phyloP scores from a whole-genome alignment of 176 grass and related monocot species.

The Avena eriantha region DNA sequence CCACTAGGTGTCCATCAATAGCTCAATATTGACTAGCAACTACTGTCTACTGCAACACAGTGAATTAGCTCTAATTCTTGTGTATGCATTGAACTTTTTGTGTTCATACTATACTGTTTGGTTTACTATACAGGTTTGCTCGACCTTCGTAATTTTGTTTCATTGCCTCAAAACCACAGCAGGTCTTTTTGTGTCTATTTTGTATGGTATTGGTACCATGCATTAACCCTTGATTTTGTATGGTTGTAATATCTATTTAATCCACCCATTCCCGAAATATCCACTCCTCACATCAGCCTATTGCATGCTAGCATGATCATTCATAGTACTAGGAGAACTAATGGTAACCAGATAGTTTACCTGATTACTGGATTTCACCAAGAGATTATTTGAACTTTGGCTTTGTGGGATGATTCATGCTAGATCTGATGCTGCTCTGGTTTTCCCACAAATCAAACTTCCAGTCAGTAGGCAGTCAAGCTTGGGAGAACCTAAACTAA shows the following conservation, averaged over 20 bases:
- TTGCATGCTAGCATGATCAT: constrained; percentile 26
- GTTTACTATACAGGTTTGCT: background rate
- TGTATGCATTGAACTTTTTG: background rate
- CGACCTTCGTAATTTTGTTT: background rate
- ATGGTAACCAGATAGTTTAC: background rate
- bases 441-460: constrained; percentile 20
- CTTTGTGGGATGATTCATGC: background rate
- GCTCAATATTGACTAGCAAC: background rate
- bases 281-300: constrained; percentile 11
- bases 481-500: constrained; percentile 20
- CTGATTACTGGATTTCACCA: background rate
- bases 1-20: background rate
- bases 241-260: constrained; percentile 12
- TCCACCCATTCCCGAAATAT: background rate
- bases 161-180: background rate
- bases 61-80: constrained; percentile 6
- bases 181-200: background rate
- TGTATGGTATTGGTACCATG: background rate
- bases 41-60: background rate
- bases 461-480: background rate
- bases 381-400: background rate
- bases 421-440: background rate
- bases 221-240: background rate
- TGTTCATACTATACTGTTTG: background rate
- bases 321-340: constrained; percentile 1